phyloP scores from a whole-genome alignment of 2,329 filamentous ascomycete species.

The Simplicillium sp. region DNA sequence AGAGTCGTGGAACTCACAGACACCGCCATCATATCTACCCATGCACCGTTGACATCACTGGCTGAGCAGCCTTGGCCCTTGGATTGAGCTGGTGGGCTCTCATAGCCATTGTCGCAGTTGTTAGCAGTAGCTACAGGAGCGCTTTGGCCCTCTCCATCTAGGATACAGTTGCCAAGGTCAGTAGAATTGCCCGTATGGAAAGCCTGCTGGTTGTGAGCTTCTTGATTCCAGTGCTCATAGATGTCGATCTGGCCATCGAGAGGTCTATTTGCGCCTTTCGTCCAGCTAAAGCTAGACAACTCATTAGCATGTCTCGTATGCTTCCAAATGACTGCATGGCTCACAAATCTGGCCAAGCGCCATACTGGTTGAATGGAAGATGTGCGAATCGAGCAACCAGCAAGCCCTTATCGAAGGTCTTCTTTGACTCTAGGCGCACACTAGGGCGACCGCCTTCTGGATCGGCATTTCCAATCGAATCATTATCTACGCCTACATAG shows the following conservation, averaged over 20 bases:
- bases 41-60: conserved; percentile 2
- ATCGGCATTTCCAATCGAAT: conserved; percentile 1
- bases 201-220: conserved; percentile 41
- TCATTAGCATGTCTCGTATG: neutral
- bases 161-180: conserved; percentile 17
- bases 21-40: conserved; percentile 2
- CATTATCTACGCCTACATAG: conserved; percentile 22
- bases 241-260: conserved; percentile 45
- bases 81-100: conserved; percentile 1
- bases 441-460: conserved; percentile 29
- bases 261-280: conserved; percentile 43
- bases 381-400: conserved; percentile 58
- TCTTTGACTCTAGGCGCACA: conserved; percentile 52
- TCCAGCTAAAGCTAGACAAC: conserved; percentile 21
- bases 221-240: conserved; percentile 51
- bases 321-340: conserved; percentile 5
- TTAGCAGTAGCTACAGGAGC: conserved; percentile 6
- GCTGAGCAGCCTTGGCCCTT: conserved; percentile 2
- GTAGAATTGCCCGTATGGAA: conserved; percentile 34
- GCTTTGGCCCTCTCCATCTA: conserved; percentile 15
- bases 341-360: conserved; percentile 58
- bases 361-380: conserved; percentile 54
- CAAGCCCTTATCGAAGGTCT: conserved; percentile 51
- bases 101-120: conserved; percentile 5
- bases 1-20: conserved; percentile 1